Evolutionary conservation across 768 basidiomycete species (phyloP), one percentile per base, ranked within the genome.

Genomic region (Mycena kentingensis): DNA sequence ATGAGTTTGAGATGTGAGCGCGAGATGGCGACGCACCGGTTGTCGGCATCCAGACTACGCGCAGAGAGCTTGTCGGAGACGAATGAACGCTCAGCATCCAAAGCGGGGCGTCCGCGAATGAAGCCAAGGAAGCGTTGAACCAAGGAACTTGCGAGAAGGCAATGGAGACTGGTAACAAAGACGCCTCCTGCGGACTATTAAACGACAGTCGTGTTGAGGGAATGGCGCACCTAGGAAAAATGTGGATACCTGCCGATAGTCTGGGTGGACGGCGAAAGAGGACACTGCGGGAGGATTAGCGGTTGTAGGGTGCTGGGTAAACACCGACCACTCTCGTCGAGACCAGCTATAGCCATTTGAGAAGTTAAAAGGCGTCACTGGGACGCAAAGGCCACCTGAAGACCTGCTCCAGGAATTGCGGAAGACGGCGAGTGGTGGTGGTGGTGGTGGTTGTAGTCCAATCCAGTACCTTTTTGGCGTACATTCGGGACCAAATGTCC

Each of bases 141-240:
- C 26, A 59, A 43, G 19, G 5, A 46, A 29, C 13, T 5, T 8
- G 31, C 10, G 13, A 60, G 42, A 22, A 67, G 41, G 55, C 65
- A 63, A 12, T 60, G 55, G n/a, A 69, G 42, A 51, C 73, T 69
- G 45, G 63, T 62, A 36, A 72, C 58, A 55, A 74, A 74, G 5
- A 75, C 73, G 65, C 72, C 73, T 28, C 76, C n/a, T n/a, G n/a
- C n/a, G n/a, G n/a, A n/a, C n/a, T n/a, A n/a, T n/a, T n/a, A n/a
- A n/a, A n/a, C n/a, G n/a, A n/a, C n/a, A n/a, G n/a, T n/a, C n/a
- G n/a, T n/a, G n/a, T n/a, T n/a, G n/a, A n/a, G n/a, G n/a, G n/a
- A n/a, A n/a, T n/a, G n/a, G n/a, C n/a, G n/a, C n/a, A n/a, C n/a
- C 76, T 13, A 75, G 63, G 31, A 71, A 70, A 58, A 77, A 77